Evolutionary conservation across 2,329 filamentous ascomycete species (phyloP), one percentile per base, ranked within the genome.

Genomic region (Bipolaris cookei): DNA sequence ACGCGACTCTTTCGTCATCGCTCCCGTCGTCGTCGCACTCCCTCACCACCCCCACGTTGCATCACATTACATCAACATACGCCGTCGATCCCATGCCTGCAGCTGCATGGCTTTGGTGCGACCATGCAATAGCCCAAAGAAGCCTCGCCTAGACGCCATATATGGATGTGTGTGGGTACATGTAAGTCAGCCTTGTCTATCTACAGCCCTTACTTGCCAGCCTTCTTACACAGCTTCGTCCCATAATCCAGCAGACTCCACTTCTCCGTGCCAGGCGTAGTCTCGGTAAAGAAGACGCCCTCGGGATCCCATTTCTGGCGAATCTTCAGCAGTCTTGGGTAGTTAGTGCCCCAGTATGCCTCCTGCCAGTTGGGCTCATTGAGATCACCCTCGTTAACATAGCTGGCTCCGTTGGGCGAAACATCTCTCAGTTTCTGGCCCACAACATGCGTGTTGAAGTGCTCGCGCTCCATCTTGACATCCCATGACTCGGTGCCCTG

Each of bases 311-410:
- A 75, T 64, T 74, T 72, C 53, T 67, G 62, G 13, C 71, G 66
- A 10, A 71, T 55, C 54, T 69, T 13, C 1, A 76, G 54, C n/a
- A 77, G 62, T 16, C 63, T 61, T 3, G 67, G 57, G 43, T 76
- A 77, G 20, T 76, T 76, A 4, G 50, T 57, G 0, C 74, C 74
- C 71, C 72, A 77, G 57, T 74, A 76, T 21, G 71, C 61, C 30
- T 69, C 54, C 38, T 76, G 73, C 72, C 72, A 77, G 55, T 75
- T 67, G 1, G 73, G 73, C 56, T 76, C 74, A 35, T 76, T 63
- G 14, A 76, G 54, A 59, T 76, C 72, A 11, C 73, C 73, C 58
- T 75, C 73, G 35, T 76, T 76, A 16, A 76, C 73, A 43, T 76
- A 76, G 7, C 68, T 67, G n/a, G 71, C 73, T 21, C 73, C 72